phyloP scores from a whole-genome alignment of 805 yeast genomes.

The Yarrowia deformans region DNA sequence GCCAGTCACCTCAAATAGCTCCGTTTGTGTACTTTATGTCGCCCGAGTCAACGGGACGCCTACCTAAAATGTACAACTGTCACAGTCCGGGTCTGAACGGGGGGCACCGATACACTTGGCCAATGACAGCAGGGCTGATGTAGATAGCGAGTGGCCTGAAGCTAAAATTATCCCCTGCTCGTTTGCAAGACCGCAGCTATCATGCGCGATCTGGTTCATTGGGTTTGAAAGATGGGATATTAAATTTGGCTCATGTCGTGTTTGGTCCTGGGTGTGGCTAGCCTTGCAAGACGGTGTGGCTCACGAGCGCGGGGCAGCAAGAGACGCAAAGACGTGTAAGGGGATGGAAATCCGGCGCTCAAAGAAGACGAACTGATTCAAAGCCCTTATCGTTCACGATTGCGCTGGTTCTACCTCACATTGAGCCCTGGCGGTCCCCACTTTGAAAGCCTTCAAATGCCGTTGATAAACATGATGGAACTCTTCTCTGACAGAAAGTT shows the following conservation, averaged over 20 bases:
- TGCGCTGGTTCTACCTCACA: neutral
- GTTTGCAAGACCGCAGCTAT: constrained; percentile 5
- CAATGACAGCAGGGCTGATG: constrained; percentile 14
- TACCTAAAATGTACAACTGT: constrained; percentile 26
- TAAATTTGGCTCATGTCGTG: constrained; percentile 17
- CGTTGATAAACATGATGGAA: constrained; percentile 19
- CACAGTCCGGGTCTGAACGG: constrained; percentile 31
- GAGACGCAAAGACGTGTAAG: neutral
- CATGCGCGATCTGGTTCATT: constrained; percentile 4
- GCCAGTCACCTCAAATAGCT: constrained; percentile 2
- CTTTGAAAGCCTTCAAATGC: neutral
- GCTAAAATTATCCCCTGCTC: constrained; percentile 12
- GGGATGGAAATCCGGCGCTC: neutral
- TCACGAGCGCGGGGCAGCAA: constrained; percentile 11
- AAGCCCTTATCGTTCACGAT: neutral
- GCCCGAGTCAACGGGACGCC: constrained; percentile 32
- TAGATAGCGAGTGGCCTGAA: constrained; percentile 18
- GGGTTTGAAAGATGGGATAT: neutral
- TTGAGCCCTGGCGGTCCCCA: neutral
- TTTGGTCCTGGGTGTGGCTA: constrained; percentile 23
- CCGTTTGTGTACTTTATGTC: constrained; percentile 1
- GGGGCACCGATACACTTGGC: constrained; percentile 4
- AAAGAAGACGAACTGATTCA: neutral
- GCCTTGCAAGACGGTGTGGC: constrained; percentile 10
- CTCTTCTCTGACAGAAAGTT: constrained; percentile 4